Evolutionary conservation across 129 eudicot genomes (phyloP).

Genomic region (Helianthus tuberosus): DNA sequence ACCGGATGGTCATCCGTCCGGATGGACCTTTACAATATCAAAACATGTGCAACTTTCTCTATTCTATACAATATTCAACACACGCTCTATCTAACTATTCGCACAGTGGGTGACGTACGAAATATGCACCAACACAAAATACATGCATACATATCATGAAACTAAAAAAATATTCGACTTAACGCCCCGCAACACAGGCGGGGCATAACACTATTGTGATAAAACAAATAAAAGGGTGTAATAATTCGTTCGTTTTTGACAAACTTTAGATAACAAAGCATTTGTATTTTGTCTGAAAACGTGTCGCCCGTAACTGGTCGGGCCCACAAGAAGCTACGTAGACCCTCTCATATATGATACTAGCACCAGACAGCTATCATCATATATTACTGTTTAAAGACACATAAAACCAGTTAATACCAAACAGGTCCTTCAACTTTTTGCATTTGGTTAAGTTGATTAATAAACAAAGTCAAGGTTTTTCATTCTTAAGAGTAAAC

Average conservation of each 20-base stretch:
- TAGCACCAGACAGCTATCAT: neutral
- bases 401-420: neutral
- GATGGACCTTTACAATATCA: too few relatives aligned
- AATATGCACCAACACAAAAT: too few relatives aligned
- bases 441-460: neutral
- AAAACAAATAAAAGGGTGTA: neutral
- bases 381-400: neutral
- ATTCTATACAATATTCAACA: too few relatives aligned
- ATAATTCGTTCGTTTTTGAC: neutral
- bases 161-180: too few relatives aligned
- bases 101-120: too few relatives aligned
- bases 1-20: too few relatives aligned
- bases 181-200: too few relatives aligned
- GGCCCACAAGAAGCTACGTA: neutral
- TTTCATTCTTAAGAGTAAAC: too few relatives aligned
- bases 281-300: neutral
- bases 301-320: neutral
- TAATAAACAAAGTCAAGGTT: too few relatives aligned
- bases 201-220: neutral
- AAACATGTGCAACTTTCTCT: too few relatives aligned
- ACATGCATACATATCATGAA: too few relatives aligned
- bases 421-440: neutral
- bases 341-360: neutral
- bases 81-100: too few relatives aligned
- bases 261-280: neutral